Evolutionary conservation across 371 early-diverging fungal species (phyloP), one percentile per base, ranked within the genome.

Genomic region (Circinella umbellata): DNA sequence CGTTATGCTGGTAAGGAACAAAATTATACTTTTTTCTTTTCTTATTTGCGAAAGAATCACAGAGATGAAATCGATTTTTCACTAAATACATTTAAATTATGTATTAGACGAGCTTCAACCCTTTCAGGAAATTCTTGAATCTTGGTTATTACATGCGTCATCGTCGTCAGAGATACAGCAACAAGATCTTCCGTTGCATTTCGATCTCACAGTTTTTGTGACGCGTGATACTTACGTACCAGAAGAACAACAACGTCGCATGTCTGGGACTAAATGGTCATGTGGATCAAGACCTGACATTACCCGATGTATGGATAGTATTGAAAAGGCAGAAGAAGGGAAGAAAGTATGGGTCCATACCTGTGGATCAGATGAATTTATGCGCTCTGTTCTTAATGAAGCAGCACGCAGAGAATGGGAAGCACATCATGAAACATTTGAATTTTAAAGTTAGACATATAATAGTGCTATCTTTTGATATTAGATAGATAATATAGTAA

Each of bases 341-440:
- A 70, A 61, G 37, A 27, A 72, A 35, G 77, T 74, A 5, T 81
- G 70, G 64, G 76, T 76, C 5, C 81, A 80, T 64, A 70, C 75
- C 8, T 81, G 82, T 57, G 79, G 77, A 46, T 71, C 74, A 3
- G 68, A 69, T 46, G 37, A 66, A 13, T 79, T 81, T 53, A 81
- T 77, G 61, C 47, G 71, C 35, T 49, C 64, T 9, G 79, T 81
- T 7, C 64, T 74, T 11, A 81, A 80, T 42, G 68, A 70, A 53
- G 79, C 77, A 27, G 53, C 73, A 8, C n/a, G 38, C 0, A 69
- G 66, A 64, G 61, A 74, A 13, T 81, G 79, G 70, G 69, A 69
- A 38, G 67, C 66, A 48, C 79, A 79, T 42, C 72, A 77, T 49
- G 82, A 81, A 70, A 79, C 79, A 11, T 81, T 81, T 63, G 82